Conservation (phyloP, 2,329 filamentous ascomycete species). For the Clarireedia hainanense region DNA sequence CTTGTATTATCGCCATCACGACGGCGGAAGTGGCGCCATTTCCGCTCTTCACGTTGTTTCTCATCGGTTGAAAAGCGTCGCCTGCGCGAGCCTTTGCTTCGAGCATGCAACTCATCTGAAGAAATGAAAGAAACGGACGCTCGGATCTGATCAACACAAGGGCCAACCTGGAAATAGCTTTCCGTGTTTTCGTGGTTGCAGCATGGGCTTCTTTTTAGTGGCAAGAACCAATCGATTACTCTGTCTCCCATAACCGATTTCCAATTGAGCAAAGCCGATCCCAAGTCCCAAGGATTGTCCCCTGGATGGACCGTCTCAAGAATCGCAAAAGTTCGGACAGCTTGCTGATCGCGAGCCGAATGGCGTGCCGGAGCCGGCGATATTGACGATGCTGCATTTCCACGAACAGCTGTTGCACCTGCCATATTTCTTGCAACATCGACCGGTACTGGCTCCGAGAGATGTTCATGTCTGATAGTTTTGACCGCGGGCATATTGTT, state of each 20-base stretch:
- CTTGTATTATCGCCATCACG: not conserved
- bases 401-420: not conserved
- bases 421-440: slow-evolving; percentile 3
- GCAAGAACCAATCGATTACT: slow-evolving; percentile 71
- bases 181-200: slow-evolving; percentile 55
- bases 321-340: slow-evolving; percentile 68
- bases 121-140: slow-evolving; percentile 12
- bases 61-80: not conserved
- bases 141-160: slow-evolving; percentile 49
- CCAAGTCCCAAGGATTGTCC: slow-evolving; percentile 82
- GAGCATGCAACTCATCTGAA: not conserved
- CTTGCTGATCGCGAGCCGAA: slow-evolving; percentile 25
- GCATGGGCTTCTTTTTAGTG: slow-evolving; percentile 68
- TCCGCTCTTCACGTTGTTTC: not conserved
- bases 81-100: not conserved
- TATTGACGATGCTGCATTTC: not conserved
- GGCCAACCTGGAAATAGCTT: slow-evolving; percentile 62
- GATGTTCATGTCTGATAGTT: slow-evolving; percentile 4
- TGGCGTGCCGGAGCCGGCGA: not conserved
- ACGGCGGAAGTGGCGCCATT: not conserved
- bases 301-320: slow-evolving; percentile 57
- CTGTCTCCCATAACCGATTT: slow-evolving; percentile 69
- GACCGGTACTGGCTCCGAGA: slow-evolving; percentile 1
- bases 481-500: slow-evolving; percentile 1
- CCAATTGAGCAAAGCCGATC: slow-evolving; percentile 58